Evolutionary conservation across 257 asterid genomes (phyloP).

Genomic region (Solanum medicagineum): DNA sequence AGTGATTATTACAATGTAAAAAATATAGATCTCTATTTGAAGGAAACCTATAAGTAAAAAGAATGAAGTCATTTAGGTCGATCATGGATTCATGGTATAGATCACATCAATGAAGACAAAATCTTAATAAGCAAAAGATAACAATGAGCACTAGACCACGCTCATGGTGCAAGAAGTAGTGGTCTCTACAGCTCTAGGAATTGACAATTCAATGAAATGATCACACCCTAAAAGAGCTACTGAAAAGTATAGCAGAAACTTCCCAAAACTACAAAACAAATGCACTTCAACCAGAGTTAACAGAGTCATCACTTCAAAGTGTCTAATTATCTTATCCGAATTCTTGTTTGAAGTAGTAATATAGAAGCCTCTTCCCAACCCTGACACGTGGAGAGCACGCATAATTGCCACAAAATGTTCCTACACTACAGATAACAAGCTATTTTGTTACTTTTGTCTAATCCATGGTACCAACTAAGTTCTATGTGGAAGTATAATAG

Average conservation of each 20-base stretch:
- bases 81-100: neutral
- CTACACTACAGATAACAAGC: neutral
- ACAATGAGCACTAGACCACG: neutral
- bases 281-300: neutral
- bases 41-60: neutral
- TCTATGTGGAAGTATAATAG: neutral
- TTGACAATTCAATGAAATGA: neutral
- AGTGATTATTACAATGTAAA: neutral
- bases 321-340: neutral
- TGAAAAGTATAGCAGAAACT: neutral
- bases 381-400: neutral
- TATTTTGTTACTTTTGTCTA: neutral
- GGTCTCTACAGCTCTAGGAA: neutral
- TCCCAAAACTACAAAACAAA: neutral
- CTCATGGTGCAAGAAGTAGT: neutral
- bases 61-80: neutral
- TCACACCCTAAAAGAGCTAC: neutral
- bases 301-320: neutral
- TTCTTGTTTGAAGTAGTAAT: neutral
- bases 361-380: neutral
- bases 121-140: neutral
- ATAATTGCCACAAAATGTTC: neutral
- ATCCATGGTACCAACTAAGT: neutral
- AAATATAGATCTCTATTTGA: neutral
- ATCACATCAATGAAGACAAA: neutral